Evolutionary conservation across 306 rosid genomes (phyloP), one percentile per base, ranked within the genome.

Genomic region (Cucurbita pepo): DNA sequence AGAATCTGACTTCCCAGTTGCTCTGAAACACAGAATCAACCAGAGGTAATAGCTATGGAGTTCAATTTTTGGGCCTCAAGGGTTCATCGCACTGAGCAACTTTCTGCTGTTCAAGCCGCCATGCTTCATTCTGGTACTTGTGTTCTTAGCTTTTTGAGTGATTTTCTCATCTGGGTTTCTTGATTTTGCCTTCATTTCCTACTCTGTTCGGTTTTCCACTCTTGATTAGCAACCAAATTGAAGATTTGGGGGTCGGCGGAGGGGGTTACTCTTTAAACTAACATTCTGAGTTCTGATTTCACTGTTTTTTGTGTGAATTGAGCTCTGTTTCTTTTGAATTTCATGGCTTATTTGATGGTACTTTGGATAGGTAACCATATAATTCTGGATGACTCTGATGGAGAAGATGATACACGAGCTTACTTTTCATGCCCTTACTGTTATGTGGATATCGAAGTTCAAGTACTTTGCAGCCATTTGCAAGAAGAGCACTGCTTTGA

Each of bases 401-500:
- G 83, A 59, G 88, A 91, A 64, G 89, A 85, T 44, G 97, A 89
- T 51, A 67, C 77, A 45, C 79, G 69, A 14, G 77, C 81, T 58
- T 82, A 81, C 64, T 82, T 95, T 73, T 85, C 83, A 38, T 95
- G 99, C 77, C 99, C 99, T 65, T 91, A 86, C 82, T 95, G 99
- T 77, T 87, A 86, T 77, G 81, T 86, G 71, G 97, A 91, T 69
- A 83, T 95, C 57, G 91, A 84, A 78, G 77, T 88, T 77, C 81
- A 85, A 43, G 15, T 73, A 40, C 85, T 85, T 79, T 88, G 95
- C 80, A 76, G 72, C 82, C 92, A 89, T 83, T 80, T 88, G 77
- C 88, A 89, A 81, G 90, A 89, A 69, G 96, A 94, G 65, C 91
- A 90, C 81, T 94, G 91, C 84, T 84, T 85, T 77, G 83, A 87